These are phyloP conservation scores for Coniochaeta sp. DNA, from an alignment of 2,329 filamentous ascomycete species.

Conservation along the genomic window DNA sequence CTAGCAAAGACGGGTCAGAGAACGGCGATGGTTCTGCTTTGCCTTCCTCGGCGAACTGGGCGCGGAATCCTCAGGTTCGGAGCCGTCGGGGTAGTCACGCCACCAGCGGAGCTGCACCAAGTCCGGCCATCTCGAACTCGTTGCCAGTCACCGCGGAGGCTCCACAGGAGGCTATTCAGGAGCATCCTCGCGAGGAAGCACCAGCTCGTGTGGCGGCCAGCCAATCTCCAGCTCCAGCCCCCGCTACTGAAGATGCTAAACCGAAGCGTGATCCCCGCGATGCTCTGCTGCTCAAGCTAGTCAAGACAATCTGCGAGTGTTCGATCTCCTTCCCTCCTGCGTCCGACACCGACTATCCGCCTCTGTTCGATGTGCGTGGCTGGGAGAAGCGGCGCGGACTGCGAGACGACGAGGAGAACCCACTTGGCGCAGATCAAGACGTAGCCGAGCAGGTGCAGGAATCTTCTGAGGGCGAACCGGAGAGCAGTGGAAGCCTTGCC, in stretches of 20 bases:
- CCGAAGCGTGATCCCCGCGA: slow-evolving; percentile 9
- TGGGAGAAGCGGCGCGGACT: slow-evolving; percentile 74
- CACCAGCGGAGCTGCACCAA: slow-evolving; percentile 73
- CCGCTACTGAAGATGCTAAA: background rate
- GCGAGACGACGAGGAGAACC: slow-evolving; percentile 61
- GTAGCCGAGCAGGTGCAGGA: slow-evolving; percentile 36
- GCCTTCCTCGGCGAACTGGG: slow-evolving; percentile 91
- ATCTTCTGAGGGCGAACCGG: slow-evolving; percentile 63
- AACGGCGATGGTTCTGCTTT: slow-evolving; percentile 81
- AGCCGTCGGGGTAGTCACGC: slow-evolving; percentile 71
- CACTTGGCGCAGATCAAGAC: slow-evolving; percentile 38
- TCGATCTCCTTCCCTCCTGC: slow-evolving; percentile 21
- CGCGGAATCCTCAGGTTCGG: slow-evolving; percentile 57
- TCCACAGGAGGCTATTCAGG: slow-evolving; percentile 33
- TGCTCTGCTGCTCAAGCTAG: slow-evolving; percentile 23
- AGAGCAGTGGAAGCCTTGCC: slow-evolving; percentile 77
- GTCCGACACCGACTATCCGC: slow-evolving; percentile 44
- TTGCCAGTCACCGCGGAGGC: slow-evolving; percentile 46
- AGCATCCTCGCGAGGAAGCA: slow-evolving; percentile 18
- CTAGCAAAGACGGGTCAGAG: slow-evolving; percentile 70
- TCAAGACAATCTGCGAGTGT: slow-evolving; percentile 29
- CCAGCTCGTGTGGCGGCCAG: background rate
- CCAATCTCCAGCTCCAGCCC: background rate
- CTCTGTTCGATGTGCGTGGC: slow-evolving; percentile 74
- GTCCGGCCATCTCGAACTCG: slow-evolving; percentile 63